Evolutionary conservation across 177 flowering plant genomes (phyloP).

Genomic region (Vitis hybrid): DNA sequence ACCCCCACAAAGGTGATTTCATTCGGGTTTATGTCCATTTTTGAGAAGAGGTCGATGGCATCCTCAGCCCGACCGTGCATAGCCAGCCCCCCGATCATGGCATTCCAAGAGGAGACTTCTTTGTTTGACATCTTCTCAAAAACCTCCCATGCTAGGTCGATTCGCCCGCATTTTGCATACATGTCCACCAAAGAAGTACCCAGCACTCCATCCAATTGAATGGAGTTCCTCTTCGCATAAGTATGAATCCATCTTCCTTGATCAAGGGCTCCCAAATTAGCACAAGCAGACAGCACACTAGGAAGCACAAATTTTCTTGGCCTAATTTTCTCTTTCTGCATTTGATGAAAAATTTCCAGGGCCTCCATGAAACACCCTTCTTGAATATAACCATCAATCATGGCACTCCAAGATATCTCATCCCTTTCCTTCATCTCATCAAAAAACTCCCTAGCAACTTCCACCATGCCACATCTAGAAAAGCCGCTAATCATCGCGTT

Average conservation of each 20-base stretch:
- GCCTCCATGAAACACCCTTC: slow-evolving; percentile 37
- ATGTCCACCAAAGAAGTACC: slow-evolving; percentile 56
- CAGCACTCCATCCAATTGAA: slow-evolving; percentile 34
- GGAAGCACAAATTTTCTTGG: slow-evolving; percentile 41
- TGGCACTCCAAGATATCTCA: slow-evolving; percentile 62
- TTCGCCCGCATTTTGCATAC: slow-evolving; percentile 25
- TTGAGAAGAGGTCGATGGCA: slow-evolving; percentile 37
- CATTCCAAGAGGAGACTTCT: slow-evolving; percentile 53
- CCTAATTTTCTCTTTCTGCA: slow-evolving; percentile 33
- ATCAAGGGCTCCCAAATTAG: slow-evolving; percentile 54
- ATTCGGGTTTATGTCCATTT: slow-evolving; percentile 43
- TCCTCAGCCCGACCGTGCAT: slow-evolving; percentile 52
- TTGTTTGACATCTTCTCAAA: slow-evolving; percentile 39
- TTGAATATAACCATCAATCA: slow-evolving; percentile 50
- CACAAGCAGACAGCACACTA: slow-evolving; percentile 54
- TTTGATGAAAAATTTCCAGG: slow-evolving; percentile 36
- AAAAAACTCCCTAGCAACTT: slow-evolving; percentile 34
- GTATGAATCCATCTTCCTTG: slow-evolving; percentile 59
- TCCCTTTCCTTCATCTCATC: slow-evolving; percentile 39
- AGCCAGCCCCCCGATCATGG: slow-evolving; percentile 58
- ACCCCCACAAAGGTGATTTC: slow-evolving; percentile 43
- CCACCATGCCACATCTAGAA: slow-evolving; percentile 37
- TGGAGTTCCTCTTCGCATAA: slow-evolving; percentile 30
- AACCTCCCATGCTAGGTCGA: slow-evolving; percentile 42
- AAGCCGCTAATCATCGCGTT: slow-evolving; percentile 53